These are phyloP conservation scores for Schizosaccharomyces cryophilus DNA, from an alignment of 805 yeast genomes.

Conservation along the genomic window DNA sequence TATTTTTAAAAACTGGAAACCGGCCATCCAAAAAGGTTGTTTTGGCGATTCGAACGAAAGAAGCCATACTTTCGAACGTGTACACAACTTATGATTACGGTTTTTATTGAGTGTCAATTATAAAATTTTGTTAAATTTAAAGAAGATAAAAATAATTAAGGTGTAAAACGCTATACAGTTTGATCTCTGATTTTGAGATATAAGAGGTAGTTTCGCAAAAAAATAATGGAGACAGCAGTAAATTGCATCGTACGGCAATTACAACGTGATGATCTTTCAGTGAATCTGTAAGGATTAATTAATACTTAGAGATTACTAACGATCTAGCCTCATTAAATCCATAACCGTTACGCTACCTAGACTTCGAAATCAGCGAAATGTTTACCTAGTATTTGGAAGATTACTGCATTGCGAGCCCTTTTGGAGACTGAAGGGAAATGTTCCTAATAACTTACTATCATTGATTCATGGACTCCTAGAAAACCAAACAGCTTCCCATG, in stretches of 20 bases:
- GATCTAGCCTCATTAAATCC: too few species aligned
- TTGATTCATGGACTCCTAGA: too few species aligned
- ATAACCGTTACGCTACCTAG: too few species aligned
- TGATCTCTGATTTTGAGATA: not conserved
- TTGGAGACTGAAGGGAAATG: too few species aligned
- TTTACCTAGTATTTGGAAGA: too few species aligned
- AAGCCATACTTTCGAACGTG: not conserved
- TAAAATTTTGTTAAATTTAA: not conserved
- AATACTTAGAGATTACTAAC: too few species aligned
- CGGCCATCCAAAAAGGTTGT: not conserved
- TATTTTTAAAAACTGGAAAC: not conserved
- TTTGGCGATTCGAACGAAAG: not conserved
- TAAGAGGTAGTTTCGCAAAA: too few species aligned
- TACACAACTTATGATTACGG: not conserved
- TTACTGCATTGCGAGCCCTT: too few species aligned
- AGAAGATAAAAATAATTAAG: not conserved
- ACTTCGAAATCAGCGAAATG: too few species aligned
- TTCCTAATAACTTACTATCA: too few species aligned
- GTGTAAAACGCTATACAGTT: not conserved
- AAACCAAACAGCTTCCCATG: too few species aligned
- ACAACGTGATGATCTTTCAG: not conserved
- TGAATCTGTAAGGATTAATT: too few species aligned
- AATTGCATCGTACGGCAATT: not conserved
- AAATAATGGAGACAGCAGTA: not conserved
- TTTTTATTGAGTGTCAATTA: not conserved